phyloP scores from a whole-genome alignment of 1,284 basidiomycete species.

The Fomitopsis pinicola region DNA sequence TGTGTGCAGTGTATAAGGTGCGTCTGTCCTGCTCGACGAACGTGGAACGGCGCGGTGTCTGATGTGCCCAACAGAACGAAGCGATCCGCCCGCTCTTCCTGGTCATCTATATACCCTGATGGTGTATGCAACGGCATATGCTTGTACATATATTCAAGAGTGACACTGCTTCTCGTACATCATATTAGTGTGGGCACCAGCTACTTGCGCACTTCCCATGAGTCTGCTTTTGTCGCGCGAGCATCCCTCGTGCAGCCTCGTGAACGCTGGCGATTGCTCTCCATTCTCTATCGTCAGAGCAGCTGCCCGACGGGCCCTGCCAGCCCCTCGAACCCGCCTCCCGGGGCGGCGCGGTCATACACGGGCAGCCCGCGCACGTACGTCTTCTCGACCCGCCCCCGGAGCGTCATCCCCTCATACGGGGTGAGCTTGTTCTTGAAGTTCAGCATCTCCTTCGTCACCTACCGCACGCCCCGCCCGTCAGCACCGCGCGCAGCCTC shows the following conservation, averaged over 20 bases:
- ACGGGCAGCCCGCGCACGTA: conserved; percentile 71
- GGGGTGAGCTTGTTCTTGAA: conserved; percentile 95
- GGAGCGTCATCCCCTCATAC: conserved; percentile 71
- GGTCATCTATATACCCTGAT: conserved; percentile 10
- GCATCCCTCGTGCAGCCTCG: too few relatives aligned
- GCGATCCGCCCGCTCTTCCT: conserved; percentile 20
- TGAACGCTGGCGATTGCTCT: too few relatives aligned
- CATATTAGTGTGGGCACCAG: too few relatives aligned
- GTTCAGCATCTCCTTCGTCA: conserved; percentile 65
- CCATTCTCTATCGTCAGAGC: conserved; percentile 14
- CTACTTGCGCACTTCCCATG: too few relatives aligned
- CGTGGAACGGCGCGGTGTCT: neutral
- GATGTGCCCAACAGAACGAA: conserved; percentile 14
- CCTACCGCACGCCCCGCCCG: conserved; percentile 37
- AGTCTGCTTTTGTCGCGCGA: too few relatives aligned
- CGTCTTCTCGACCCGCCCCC: conserved; percentile 72
- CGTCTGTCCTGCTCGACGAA: neutral
- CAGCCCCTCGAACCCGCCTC: conserved; percentile 31
- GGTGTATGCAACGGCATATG: too few relatives aligned
- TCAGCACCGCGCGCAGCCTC: neutral
- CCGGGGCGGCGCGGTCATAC: conserved; percentile 44
- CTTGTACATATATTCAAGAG: too few relatives aligned
- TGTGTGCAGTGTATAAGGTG: too few relatives aligned
- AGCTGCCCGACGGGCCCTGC: conserved; percentile 27
- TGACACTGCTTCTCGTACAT: too few relatives aligned